Base-by-base conservation (phyloP, 805 yeast genomes). In the Clavispora carvajalis region DNA sequence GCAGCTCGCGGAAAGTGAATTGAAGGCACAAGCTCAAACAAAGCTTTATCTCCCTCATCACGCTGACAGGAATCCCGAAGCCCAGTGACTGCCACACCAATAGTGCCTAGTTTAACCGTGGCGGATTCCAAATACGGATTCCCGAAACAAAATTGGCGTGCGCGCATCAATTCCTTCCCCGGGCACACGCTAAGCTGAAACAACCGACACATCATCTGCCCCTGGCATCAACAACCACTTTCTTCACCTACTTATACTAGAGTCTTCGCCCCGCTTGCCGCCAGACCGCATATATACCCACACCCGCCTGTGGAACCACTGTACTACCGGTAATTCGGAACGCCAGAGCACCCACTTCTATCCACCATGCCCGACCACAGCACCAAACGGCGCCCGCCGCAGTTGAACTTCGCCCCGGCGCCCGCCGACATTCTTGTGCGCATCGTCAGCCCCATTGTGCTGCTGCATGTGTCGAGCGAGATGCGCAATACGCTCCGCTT, bases 361-460 rank as follows among this genome's bases (percentile, higher is more conserved):
- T n/a, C n/a, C n/a, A 8, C 23, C 35, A 45, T 45, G 50, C 36
- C 47, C 38, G 35, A 36, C 5, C 19, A 7, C 15, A 29, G 41
- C 16, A 38, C 46, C n/a, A 46, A 41, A 25, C 41, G 35, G 34
- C 40, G 48, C 30, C 52, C 50, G 9, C 40, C 46, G 9, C 42
- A 35, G 41, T 50, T 48, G 41, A 36, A 19, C 41, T 48, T 44
- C 25, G 19, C 37, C 29, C 46, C 44, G 36, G 26, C 31, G 19
- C 31, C 31, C n/a, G 40, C 41, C 28, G 50, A 46, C 28, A 36
- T 46, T 40, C 43, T 48, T 28, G 37, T 46, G 38, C 39, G 44
- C 19, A 48, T 48, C 11, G 52, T 48, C 19, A 41, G 46, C 16
- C 52, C 52, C 26, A 40, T 47, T 19, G 39, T 45, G 31, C 47